Base-by-base conservation (phyloP, 2,329 filamentous ascomycete species). In the Pseudomassariella vexata region DNA sequence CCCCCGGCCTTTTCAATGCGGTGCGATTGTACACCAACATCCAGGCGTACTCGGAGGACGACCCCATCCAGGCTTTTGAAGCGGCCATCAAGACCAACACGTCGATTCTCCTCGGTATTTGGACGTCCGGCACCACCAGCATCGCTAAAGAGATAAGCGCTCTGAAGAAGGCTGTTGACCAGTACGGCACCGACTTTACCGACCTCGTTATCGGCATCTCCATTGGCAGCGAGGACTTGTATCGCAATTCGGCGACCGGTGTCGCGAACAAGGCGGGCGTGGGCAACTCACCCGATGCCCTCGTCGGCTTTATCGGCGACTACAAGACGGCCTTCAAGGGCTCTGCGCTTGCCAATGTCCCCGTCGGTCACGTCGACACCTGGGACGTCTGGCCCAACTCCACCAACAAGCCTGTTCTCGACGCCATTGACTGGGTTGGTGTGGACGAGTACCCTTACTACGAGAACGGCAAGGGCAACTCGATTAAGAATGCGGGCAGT, bases 61-160 rank as follows among this genome's bases (percentile, higher is more conserved):
- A 90, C 58, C 88, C 87, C 32, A 67, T 94, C 52, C 66, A 86
- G 65, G 88, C 88, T 24, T 76, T 90, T 62, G 84, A 86, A 62
- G 79, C 79, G 21, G 79, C 79, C 47, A 64, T 80, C 27, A 61
- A 66, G 37, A 77, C 75, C 39, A 64, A 76, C 25, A 77, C 73
- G 12, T 60, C 70, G 42, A 60, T 84, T 26, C 72, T 83, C 21
- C 75, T 80, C 31, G 79, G 79, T 41, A 62, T 82, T 49, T 84
- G 79, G 79, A 57, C 70, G 29, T 71, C 70, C 12, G 71, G 71
- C 44, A 63, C 62, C 26, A 55, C 57, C 34, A 73, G 66, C 53
- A 82, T 71, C 53, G 59, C 67, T 42, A 65, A 67, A 31, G 79
- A 83, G 65, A 70, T 82, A 49, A 63, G 48, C 41, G 79, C 78